These are phyloP conservation scores for Candida endomychidarum DNA, from an alignment of 805 yeast species.

Conservation along the genomic window DNA sequence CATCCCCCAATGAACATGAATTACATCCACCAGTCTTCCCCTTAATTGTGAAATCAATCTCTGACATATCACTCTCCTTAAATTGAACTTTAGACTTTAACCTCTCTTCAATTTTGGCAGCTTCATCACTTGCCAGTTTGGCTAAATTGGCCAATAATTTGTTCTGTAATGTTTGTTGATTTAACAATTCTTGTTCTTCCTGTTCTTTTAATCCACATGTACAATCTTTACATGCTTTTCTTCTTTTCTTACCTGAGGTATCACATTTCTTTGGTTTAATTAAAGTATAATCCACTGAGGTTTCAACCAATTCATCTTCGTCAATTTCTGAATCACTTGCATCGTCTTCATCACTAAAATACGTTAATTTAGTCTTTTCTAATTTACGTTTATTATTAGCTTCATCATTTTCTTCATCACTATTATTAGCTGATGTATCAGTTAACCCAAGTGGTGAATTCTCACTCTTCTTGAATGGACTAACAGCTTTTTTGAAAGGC, in stretches of 20 bases:
- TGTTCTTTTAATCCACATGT: constrained; percentile 93
- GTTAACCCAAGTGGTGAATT: constrained; percentile 35
- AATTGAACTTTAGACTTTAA: constrained; percentile 54
- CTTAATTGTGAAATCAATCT: constrained; percentile 92
- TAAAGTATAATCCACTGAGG: constrained; percentile 33
- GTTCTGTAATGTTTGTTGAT: constrained; percentile 45
- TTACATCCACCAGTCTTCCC: constrained; percentile 98
- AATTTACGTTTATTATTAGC: constrained; percentile 45
- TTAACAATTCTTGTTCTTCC: constrained; percentile 64
- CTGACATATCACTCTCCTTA: constrained; percentile 71
- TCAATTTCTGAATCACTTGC: constrained; percentile 44
- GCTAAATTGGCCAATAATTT: constrained; percentile 45
- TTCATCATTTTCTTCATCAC: constrained; percentile 40
- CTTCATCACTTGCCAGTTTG: constrained; percentile 52
- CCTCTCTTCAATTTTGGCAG: constrained; percentile 53
- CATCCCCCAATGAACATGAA: constrained; percentile 95
- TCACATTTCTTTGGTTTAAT: constrained; percentile 62
- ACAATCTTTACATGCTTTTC: constrained; percentile 97
- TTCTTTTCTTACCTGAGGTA: constrained; percentile 57
- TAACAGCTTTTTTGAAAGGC: constrained; percentile 9
- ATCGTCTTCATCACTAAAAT: constrained; percentile 54
- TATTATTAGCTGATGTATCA: constrained; percentile 44
- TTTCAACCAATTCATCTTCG: constrained; percentile 41
- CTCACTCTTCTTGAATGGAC: constrained; percentile 3
- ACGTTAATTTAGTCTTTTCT: constrained; percentile 50